These are phyloP conservation scores for Ichthyophthirius multifiliis DNA, from an alignment of 169 alveolate species.

Conservation along the genomic window DNA sequence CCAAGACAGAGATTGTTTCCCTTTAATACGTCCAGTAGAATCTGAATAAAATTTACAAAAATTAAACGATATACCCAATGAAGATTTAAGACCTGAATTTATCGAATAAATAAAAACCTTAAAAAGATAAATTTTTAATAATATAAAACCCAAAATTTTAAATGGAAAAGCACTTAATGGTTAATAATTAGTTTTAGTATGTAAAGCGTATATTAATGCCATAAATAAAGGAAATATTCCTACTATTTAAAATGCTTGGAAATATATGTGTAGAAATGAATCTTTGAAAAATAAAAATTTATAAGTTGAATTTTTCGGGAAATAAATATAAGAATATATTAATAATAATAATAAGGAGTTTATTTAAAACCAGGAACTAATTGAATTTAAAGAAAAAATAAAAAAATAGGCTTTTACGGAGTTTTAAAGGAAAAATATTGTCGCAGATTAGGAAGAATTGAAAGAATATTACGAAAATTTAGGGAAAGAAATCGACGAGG, in stretches of 20 bases:
- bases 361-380: no score
- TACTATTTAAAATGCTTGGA: constrained; percentile 79
- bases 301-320: no score
- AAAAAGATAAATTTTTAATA: constrained; percentile 57
- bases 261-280: constrained; percentile 71
- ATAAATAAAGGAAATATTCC: constrained; percentile 85
- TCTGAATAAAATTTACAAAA: constrained; percentile 76
- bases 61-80: constrained; percentile 50
- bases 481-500: constrained; percentile 37
- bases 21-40: constrained; percentile 83
- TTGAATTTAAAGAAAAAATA: no score
- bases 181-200: constrained; percentile 59
- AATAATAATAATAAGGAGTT: no score
- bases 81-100: constrained; percentile 64
- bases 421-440: constrained; percentile 42
- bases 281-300: no score
- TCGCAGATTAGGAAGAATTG: constrained; percentile 52
- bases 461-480: constrained; percentile 46
- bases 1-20: constrained; percentile 76
- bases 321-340: no score
- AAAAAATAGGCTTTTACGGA: no score
- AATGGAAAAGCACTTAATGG: constrained; percentile 65
- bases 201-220: constrained; percentile 63
- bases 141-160: constrained; percentile 65
- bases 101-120: constrained; percentile 49